Base-by-base conservation (phyloP, 2,329 filamentous ascomycete species). In the Byssothecium circinans region DNA sequence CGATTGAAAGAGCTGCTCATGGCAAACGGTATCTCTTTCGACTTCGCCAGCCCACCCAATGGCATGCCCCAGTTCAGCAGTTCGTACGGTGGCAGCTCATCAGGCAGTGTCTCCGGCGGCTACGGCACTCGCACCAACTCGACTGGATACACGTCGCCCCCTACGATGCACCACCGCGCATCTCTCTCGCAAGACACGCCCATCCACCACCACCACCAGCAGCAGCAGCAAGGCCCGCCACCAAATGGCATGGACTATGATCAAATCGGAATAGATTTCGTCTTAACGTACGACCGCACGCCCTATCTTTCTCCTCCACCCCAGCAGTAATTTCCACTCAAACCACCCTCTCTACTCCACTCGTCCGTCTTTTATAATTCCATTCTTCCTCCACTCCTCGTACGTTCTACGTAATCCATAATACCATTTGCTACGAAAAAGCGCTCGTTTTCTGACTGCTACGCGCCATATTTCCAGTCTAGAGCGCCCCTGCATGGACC, bases 401-500 rank as follows among this genome's bases (percentile, higher is more conserved):
- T 67, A 65, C 57, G 64, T 62, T 41, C 37, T 49, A 41, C 34
- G 59, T 57, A 42, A 36, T 61, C 22, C 53, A 59, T 50, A 54
- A 29, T 32, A 12, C 14, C 29, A 32, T 7, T 14, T n/a, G 35
- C 47, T 56, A 14, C 32, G 20, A 37, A 4, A 27, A 47, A 27
- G 44, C 52, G 52, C 50, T 58, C 58, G 54, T 52, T 61, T n/a
- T 66, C 62, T 69, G 61, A 69, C 65, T 59, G 55, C 20, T 27
- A 45, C 39, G 45, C 47, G 49, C 52, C 53, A 5, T 25, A 10
- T 47, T 50, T 47, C 47, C 69, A 80, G 87, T 88, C 87, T 95
- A 71, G 91, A 96, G 77, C 88, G 87, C 68, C 89, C 91, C 43
- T 97, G 94, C 78, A 95, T 95, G 82, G 85, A 91, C 60, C 91